These are phyloP conservation scores for Fraxinus quadrangulata DNA, from an alignment of 257 asterid genomes.

Conservation along the genomic window DNA sequence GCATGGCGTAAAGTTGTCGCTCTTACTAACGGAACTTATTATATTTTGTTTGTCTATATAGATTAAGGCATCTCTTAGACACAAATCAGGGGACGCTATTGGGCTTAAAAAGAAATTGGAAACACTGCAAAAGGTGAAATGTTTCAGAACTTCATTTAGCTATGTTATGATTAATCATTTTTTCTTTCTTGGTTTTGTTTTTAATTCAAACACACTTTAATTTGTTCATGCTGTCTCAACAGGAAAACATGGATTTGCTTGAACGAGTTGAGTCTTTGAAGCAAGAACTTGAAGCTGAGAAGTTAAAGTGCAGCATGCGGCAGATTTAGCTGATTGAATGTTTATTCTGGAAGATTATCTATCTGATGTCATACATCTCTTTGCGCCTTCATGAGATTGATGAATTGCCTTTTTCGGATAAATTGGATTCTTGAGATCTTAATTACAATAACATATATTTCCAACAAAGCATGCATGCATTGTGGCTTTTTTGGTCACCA, in stretches of 20 bases:
- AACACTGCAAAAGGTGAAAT: constrained; percentile 70
- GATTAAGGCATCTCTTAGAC: constrained; percentile 49
- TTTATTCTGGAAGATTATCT: not conserved
- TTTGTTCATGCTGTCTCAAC: constrained; percentile 21
- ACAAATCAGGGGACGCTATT: constrained; percentile 25
- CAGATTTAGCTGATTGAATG: constrained; percentile 29
- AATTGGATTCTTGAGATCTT: not conserved
- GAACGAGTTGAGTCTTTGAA: constrained; percentile 74
- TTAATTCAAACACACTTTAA: not conserved
- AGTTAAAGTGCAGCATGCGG: constrained; percentile 57
- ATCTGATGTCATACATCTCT: not conserved
- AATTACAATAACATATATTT: not conserved
- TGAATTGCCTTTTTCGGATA: not conserved
- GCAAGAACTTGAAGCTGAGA: constrained; percentile 82
- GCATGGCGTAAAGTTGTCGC: not conserved
- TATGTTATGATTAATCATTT: not conserved
- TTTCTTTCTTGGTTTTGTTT: not conserved
- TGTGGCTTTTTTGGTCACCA: not conserved
- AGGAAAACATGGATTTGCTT: constrained; percentile 88
- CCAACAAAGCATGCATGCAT: not conserved
- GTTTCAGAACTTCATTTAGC: constrained; percentile 2
- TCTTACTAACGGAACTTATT: constrained; percentile 18
- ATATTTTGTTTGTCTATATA: constrained; percentile 25
- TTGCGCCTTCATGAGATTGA: not conserved
- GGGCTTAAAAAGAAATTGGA: constrained; percentile 48